Conservation (phyloP, 2,329 filamentous ascomycete species). For the Colletotrichum tabaci region DNA sequence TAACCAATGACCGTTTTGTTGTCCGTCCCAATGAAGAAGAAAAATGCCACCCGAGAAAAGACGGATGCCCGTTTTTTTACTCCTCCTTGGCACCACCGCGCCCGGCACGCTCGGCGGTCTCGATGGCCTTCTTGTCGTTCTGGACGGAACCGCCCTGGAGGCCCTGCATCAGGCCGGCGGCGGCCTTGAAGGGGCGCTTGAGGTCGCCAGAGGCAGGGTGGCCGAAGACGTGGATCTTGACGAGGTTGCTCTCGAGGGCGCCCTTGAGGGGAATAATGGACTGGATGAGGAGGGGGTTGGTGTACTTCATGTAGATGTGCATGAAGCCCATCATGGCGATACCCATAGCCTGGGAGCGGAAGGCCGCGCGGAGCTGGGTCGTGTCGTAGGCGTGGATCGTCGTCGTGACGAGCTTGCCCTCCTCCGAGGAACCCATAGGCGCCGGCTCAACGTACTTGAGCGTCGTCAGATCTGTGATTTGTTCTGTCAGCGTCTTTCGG, state of each 20-base stretch:
- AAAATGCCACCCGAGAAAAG: not conserved
- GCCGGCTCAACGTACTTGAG: slow-evolving; percentile 99
- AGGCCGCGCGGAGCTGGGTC: slow-evolving; percentile 84
- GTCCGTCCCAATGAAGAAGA: not conserved
- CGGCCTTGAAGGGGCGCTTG: slow-evolving; percentile 94
- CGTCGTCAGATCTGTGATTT: slow-evolving; percentile 85
- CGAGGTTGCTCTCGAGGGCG: slow-evolving; percentile 93
- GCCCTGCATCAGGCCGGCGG: slow-evolving; percentile 85
- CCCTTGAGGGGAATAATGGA: slow-evolving; percentile 98
- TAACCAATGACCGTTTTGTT: slow-evolving; percentile 3
- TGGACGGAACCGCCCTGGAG: slow-evolving; percentile 82
- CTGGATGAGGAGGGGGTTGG: slow-evolving; percentile 98
- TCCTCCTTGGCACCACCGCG: slow-evolving; percentile 81
- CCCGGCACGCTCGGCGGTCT: slow-evolving; percentile 82
- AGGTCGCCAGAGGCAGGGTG: slow-evolving; percentile 90
- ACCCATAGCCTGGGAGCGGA: slow-evolving; percentile 95
- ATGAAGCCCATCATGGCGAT: slow-evolving; percentile 98
- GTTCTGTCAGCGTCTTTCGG: slow-evolving; percentile 18
- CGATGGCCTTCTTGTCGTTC: slow-evolving; percentile 92
- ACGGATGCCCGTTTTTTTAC: slow-evolving; percentile 63
- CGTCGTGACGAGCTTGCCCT: slow-evolving; percentile 96
- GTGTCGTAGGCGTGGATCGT: slow-evolving; percentile 96
- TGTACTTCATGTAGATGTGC: slow-evolving; percentile 99
- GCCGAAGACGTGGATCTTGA: slow-evolving; percentile 95
- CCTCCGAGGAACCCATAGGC: slow-evolving; percentile 92